Evolutionary conservation across 202 grass and related monocot species (phyloP).

Genomic region (Bolboschoenoplectus hybrid): DNA sequence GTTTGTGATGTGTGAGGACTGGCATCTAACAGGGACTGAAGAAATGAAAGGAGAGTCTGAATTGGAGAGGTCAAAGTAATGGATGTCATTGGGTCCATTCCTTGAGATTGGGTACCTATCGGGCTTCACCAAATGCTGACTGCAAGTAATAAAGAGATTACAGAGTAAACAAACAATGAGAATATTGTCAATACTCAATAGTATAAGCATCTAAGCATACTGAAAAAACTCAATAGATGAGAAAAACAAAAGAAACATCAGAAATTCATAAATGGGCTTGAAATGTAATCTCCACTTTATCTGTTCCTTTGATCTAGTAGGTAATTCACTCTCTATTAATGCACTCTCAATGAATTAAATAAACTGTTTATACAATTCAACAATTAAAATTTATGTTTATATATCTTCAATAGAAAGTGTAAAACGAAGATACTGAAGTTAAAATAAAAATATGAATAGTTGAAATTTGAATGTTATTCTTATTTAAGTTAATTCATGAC

Average conservation of each 20-base stretch:
- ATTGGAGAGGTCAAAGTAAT: constrained; percentile 54
- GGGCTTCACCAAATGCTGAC: constrained; percentile 48
- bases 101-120: constrained; percentile 46
- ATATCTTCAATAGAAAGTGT: neutral
- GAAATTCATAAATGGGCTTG: constrained; percentile 2
- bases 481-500: no score
- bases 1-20: constrained; percentile 50
- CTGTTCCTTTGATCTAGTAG: neutral
- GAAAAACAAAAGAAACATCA: constrained; percentile 24
- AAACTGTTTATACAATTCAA: neutral
- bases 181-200: constrained; percentile 44
- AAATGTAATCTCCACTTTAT: constrained; percentile 4
- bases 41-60: constrained; percentile 61
- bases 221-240: constrained; percentile 20
- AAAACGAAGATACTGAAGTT: no score
- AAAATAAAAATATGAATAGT: no score
- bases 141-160: constrained; percentile 37
- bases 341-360: neutral
- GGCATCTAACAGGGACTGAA: constrained; percentile 56
- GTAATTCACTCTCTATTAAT: neutral
- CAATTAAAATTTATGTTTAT: neutral
- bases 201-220: constrained; percentile 33
- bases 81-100: constrained; percentile 43
- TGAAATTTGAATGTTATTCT: no score
- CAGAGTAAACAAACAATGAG: constrained; percentile 18